These are phyloP conservation scores for Aaosphaeria arxii DNA, from an alignment of 2,329 filamentous ascomycete genomes.

Conservation along the genomic window DNA sequence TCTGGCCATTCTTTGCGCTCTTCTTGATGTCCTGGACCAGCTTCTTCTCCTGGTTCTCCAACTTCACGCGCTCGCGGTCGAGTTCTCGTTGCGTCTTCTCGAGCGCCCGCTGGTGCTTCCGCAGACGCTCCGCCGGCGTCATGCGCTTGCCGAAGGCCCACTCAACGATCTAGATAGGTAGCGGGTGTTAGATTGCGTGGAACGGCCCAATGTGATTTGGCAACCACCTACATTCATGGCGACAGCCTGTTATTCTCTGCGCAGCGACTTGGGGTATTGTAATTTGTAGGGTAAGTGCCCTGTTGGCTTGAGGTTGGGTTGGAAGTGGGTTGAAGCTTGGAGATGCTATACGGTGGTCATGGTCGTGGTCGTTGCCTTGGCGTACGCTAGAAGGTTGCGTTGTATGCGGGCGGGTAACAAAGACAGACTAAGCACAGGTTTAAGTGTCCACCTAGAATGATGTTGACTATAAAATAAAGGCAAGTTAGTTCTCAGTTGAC, in stretches of 20 bases:
- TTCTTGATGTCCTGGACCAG: constrained; percentile 95
- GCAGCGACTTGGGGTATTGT: neutral
- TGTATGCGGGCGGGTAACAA: too few relatives aligned
- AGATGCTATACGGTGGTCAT: too few relatives aligned
- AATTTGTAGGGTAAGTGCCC: neutral
- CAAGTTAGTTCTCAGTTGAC: too few relatives aligned
- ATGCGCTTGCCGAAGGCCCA: constrained; percentile 99
- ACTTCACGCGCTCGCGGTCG: constrained; percentile 89
- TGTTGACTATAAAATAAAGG: too few relatives aligned
- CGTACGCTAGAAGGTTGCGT: too few relatives aligned
- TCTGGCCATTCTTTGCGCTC: constrained; percentile 95
- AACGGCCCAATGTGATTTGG: constrained; percentile 11
- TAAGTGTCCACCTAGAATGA: too few relatives aligned
- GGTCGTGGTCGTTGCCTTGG: too few relatives aligned
- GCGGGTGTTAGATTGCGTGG: constrained; percentile 3
- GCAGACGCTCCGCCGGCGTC: constrained; percentile 87
- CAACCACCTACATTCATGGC: constrained; percentile 57
- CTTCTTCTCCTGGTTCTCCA: constrained; percentile 99
- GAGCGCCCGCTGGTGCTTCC: constrained; percentile 92
- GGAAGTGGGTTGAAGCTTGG: too few relatives aligned
- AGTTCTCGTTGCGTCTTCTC: constrained; percentile 97
- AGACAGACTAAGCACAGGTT: too few relatives aligned
- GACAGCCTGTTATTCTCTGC: constrained; percentile 2
- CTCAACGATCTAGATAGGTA: constrained; percentile 72
- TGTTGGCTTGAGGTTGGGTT: too few relatives aligned